Conservation (phyloP, 2,329 filamentous ascomycete genomes). For the Falciphora oryzae region DNA sequence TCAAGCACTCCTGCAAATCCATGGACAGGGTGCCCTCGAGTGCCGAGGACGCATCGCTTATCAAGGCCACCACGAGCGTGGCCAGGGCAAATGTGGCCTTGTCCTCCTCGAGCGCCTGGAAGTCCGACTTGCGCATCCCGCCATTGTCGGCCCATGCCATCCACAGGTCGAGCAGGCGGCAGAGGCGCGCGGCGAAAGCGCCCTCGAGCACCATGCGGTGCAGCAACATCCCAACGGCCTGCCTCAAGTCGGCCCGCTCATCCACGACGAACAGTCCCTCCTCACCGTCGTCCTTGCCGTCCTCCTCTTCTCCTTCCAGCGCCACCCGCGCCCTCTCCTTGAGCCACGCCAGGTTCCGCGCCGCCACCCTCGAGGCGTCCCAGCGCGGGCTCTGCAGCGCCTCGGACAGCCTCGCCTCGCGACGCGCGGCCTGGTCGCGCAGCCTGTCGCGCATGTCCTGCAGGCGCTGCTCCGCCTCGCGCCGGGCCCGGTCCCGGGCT, state of each 20-base stretch:
- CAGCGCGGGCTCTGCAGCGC: constrained; percentile 49
- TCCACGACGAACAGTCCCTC: background rate
- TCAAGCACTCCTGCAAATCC: constrained; percentile 50
- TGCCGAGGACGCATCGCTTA: constrained; percentile 39
- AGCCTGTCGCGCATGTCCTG: constrained; percentile 39
- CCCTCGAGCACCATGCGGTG: constrained; percentile 48
- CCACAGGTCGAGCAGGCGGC: constrained; percentile 44
- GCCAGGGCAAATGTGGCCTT: constrained; percentile 41
- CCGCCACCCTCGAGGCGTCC: constrained; percentile 41
- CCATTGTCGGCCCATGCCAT: constrained; percentile 49
- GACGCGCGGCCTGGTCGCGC: constrained; percentile 34
- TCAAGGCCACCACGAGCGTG: constrained; percentile 40
- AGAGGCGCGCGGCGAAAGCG: constrained; percentile 34
- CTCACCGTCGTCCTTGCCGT: background rate
- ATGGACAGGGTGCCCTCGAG: constrained; percentile 42
- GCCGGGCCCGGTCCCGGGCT: constrained; percentile 31
- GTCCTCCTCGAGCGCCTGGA: constrained; percentile 30
- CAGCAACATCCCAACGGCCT: constrained; percentile 39
- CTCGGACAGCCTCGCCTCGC: constrained; percentile 40
- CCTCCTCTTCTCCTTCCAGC: constrained; percentile 9
- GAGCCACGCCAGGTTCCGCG: constrained; percentile 40
- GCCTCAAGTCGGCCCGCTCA: constrained; percentile 25
- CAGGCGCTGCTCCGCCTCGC: constrained; percentile 38
- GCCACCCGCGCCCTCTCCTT: constrained; percentile 19
- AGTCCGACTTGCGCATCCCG: constrained; percentile 44